Evolutionary conservation across 768 basidiomycete species (phyloP).

Genomic region (Podaxis mareebaensis): DNA sequence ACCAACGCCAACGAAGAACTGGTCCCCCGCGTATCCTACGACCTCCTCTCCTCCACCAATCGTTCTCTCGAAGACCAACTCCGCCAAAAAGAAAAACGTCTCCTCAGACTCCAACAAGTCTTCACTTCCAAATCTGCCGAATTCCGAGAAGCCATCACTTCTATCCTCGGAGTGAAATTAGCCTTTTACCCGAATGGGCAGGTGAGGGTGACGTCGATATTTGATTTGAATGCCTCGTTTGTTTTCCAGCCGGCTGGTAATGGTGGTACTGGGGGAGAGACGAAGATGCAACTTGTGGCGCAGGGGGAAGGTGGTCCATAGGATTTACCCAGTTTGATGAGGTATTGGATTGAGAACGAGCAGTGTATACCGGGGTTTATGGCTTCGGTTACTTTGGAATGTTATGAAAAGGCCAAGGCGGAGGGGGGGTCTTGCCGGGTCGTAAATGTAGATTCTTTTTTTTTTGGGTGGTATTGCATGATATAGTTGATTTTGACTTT

Average conservation of each 20-base stretch:
- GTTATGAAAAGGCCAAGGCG: conserved; percentile 74
- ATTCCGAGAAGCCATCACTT: conserved; percentile 88
- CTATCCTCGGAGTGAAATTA: conserved; percentile 88
- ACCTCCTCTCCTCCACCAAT: conserved; percentile 69
- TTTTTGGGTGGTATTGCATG: too few relatives aligned
- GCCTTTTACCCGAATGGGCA: conserved; percentile 91
- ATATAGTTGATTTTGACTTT: too few relatives aligned
- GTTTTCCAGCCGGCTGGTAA: conserved; percentile 71
- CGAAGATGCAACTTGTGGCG: conserved; percentile 71
- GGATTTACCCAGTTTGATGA: conserved; percentile 73
- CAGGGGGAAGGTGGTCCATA: conserved; percentile 75
- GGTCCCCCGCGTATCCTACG: conserved; percentile 81
- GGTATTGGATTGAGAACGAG: conserved; percentile 84
- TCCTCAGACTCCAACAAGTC: conserved; percentile 80
- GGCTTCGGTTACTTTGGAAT: conserved; percentile 85
- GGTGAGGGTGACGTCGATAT: conserved; percentile 88
- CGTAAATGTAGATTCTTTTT: too few relatives aligned
- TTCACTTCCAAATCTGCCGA: conserved; percentile 85
- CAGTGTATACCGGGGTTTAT: conserved; percentile 88
- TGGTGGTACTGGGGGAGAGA: conserved; percentile 34
- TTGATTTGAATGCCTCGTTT: conserved; percentile 84
- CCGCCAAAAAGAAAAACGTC: conserved; percentile 79
- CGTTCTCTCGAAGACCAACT: conserved; percentile 62
- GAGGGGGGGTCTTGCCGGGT: too few relatives aligned
- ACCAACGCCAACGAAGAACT: conserved; percentile 36